Percentiles rank a stretch among this genome's conserved stretches.
These are phyloP conservation scores for Solanum acaule DNA, from an alignment of 257 asterid genomes.

Conservation along the genomic window DNA sequence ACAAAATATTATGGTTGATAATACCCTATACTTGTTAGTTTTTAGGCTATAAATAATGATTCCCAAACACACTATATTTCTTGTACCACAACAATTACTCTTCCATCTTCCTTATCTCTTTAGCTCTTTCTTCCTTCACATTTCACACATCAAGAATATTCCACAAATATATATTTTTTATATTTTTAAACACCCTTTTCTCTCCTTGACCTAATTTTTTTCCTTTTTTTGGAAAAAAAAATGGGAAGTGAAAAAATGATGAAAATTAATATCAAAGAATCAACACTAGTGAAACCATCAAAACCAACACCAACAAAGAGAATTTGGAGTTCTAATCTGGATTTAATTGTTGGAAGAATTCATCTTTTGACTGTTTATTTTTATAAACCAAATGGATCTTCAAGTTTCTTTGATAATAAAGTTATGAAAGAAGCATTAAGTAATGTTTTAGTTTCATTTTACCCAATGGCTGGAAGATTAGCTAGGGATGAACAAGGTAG, in stretches of 20 bases:
- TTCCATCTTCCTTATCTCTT: not conserved
- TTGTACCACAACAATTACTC: not conserved
- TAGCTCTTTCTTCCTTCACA: not conserved
- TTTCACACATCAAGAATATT: not conserved
- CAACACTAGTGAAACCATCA: slow-evolving; percentile 16
- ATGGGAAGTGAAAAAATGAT: not conserved
- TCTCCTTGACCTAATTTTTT: not conserved
- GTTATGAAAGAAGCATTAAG: slow-evolving; percentile 24
- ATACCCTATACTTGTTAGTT: not conserved
- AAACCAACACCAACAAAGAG: slow-evolving; percentile 17
- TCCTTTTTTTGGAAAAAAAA: not conserved
- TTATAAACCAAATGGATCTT: slow-evolving; percentile 18
- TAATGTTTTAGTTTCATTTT: slow-evolving; percentile 29
- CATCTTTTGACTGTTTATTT: slow-evolving; percentile 28
- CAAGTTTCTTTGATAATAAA: slow-evolving; percentile 18
- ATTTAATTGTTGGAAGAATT: slow-evolving; percentile 23
- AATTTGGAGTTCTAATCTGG: slow-evolving; percentile 28
- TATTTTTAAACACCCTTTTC: not conserved
- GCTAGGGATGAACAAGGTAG: slow-evolving; percentile 24
- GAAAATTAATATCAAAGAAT: slow-evolving; percentile 16
- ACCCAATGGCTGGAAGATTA: slow-evolving; percentile 39
- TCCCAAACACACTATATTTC: not conserved
- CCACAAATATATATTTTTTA: not conserved
- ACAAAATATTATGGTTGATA: not conserved
- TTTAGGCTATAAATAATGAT: not conserved